A percentile compares a stretch with the other conserved stretches of the same genome.
phyloP scores from a whole-genome alignment of 768 basidiomycete species.

The Hemileccinum rubropunctum region DNA sequence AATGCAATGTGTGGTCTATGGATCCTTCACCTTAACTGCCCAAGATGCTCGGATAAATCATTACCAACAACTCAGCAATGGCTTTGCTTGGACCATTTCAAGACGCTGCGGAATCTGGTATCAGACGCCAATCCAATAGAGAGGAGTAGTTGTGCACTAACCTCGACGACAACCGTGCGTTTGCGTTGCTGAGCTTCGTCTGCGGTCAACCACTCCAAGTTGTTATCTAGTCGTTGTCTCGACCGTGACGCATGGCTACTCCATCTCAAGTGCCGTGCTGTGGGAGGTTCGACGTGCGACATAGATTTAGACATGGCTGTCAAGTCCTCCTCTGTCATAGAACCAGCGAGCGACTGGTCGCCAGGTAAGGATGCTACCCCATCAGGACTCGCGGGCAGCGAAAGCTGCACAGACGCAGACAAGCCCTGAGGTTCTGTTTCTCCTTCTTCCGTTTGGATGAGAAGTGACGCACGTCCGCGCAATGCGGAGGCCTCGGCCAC shows the following conservation, averaged over 20 bases:
- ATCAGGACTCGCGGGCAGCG: constrained; percentile 56
- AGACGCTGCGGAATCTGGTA: constrained; percentile 49
- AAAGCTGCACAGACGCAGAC: constrained; percentile 43
- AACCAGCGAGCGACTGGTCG: constrained; percentile 49
- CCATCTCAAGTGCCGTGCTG: constrained; percentile 37
- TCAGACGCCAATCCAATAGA: constrained; percentile 1
- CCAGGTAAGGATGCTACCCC: constrained; percentile 54
- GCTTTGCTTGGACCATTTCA: constrained; percentile 66
- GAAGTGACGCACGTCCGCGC: constrained; percentile 11
- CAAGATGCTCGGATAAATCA: not conserved
- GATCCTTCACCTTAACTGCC: not conserved
- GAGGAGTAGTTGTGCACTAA: constrained; percentile 29
- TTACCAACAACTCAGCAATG: constrained; percentile 73
- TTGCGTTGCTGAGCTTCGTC: constrained; percentile 43
- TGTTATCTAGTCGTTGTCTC: constrained; percentile 30
- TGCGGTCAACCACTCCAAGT: constrained; percentile 46
- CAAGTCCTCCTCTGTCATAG: constrained; percentile 67
- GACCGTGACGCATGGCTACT: constrained; percentile 28
- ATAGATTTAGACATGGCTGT: constrained; percentile 74
- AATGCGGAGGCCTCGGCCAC: constrained; percentile 51
- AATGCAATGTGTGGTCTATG: constrained; percentile 6
- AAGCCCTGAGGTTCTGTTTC: constrained; percentile 8
- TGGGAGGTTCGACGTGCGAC: constrained; percentile 60
- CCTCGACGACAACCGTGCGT: constrained; percentile 70
- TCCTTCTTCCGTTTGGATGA: constrained; percentile 33